Evolutionary conservation across 345 rosid genomes (phyloP).

Genomic region (Hevea brasiliensis): DNA sequence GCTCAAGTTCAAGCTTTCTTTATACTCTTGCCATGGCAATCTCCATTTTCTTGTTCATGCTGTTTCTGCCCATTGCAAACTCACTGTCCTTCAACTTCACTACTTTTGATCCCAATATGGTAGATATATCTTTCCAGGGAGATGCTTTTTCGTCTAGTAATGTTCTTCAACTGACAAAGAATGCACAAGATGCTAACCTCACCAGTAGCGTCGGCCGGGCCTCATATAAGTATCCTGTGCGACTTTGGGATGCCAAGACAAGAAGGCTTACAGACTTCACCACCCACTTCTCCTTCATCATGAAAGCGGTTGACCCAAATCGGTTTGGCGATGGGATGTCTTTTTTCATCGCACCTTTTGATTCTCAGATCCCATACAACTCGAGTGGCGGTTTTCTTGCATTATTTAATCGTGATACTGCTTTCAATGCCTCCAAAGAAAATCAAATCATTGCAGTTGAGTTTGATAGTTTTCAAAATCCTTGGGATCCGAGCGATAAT

Average conservation of each 20-base stretch:
- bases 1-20: not conserved
- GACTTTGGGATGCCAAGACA: conserved; percentile 46
- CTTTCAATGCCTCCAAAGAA: conserved; percentile 10
- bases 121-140: conserved; percentile 35
- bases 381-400: conserved; percentile 51
- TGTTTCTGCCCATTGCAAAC: conserved; percentile 21
- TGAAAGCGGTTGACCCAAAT: not conserved
- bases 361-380: conserved; percentile 39
- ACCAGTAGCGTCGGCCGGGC: conserved; percentile 48
- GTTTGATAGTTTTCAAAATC: conserved; percentile 43
- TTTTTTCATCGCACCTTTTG: conserved; percentile 48
- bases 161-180: conserved; percentile 45
- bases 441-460: conserved; percentile 50
- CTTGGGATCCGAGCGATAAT: conserved; percentile 46
- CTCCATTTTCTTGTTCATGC: conserved; percentile 1
- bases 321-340: conserved; percentile 47
- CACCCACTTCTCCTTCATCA: conserved; percentile 46
- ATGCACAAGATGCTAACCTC: conserved; percentile 24
- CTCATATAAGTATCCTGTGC: conserved; percentile 35
- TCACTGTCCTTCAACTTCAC: conserved; percentile 43
- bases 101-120: conserved; percentile 33
- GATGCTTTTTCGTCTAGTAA: conserved; percentile 32
- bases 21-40: not conserved
- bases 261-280: conserved; percentile 45
- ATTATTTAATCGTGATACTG: conserved; percentile 25